A percentile compares a stretch with the other conserved stretches of the same genome.
These are phyloP conservation scores for Fusarium bulbicola DNA, from an alignment of 2,329 filamentous ascomycete genomes.

Conservation along the genomic window DNA sequence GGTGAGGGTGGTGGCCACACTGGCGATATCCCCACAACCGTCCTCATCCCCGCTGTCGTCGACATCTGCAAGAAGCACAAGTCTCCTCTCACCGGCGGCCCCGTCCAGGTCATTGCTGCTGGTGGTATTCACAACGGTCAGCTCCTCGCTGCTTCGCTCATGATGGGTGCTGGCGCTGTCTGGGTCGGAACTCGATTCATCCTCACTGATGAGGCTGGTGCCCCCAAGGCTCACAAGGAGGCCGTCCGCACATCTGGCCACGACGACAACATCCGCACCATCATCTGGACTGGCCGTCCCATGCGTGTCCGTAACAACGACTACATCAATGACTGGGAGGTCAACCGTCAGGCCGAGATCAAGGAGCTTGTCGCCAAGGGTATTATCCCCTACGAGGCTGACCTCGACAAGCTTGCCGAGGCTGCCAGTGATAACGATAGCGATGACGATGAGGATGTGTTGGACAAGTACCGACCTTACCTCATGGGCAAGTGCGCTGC, in stretches of 20 bases:
- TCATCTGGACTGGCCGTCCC: constrained; percentile 98
- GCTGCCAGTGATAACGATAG: constrained; percentile 74
- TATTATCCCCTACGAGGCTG: constrained; percentile 90
- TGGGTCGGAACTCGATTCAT: constrained; percentile 99
- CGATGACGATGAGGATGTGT: constrained; percentile 80
- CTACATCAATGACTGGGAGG: constrained; percentile 97
- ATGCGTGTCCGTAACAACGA: constrained; percentile 92
- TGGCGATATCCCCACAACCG: constrained; percentile 88
- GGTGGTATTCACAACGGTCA: constrained; percentile 95
- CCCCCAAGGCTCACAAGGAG: constrained; percentile 93
- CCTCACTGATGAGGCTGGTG: constrained; percentile 91
- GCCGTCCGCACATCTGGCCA: constrained; percentile 90
- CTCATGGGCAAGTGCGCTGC: constrained; percentile 98
- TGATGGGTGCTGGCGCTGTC: constrained; percentile 90
- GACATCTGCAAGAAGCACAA: constrained; percentile 82
- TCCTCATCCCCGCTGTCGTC: constrained; percentile 93
- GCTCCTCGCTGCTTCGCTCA: constrained; percentile 86
- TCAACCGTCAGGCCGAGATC: constrained; percentile 88
- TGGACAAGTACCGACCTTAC: constrained; percentile 91
- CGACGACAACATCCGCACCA: constrained; percentile 95
- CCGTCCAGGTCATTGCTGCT: constrained; percentile 91
- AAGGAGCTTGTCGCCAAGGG: constrained; percentile 91
- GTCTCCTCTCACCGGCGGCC: constrained; percentile 85
- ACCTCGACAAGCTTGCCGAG: constrained; percentile 81
- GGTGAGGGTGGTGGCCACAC: constrained; percentile 98